Evolutionary conservation across 768 basidiomycete genomes (phyloP), one percentile per base, ranked within the genome.

Genomic region (Lactarius sanguifluus): DNA sequence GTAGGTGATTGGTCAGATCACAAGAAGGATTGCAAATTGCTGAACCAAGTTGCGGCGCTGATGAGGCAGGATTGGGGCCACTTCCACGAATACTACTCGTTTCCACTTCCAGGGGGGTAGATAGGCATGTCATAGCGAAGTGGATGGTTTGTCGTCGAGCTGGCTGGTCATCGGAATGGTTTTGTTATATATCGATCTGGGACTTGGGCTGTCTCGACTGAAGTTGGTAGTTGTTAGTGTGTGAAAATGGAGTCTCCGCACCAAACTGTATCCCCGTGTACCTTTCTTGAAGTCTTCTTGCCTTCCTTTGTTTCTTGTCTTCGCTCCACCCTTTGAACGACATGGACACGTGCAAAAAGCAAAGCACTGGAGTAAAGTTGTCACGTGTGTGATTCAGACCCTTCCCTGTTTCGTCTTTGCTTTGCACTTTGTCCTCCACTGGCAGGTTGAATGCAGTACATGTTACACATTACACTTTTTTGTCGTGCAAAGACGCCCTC

Each of bases 21-120:
- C 47, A 50, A 50, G 47, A 50, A 50, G 47, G 47, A 50, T 3
- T 50, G 47, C 47, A 50, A 50, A 50, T 50, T 50, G 47, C 47
- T 50, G 9, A 23, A 23, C 23, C 47, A 50, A 50, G 23, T 50
- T n/a, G 47, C 47, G 12, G n/a, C 47, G 12, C n/a, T 50, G 23
- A 50, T 50, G 47, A 50, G 47, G 47, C 47, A 23, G 23, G 47
- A 50, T 50, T 50, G 47, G 47, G n/a, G 2, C 5, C 23, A 50
- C 47, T 50, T 50, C n/a, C 10, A 23, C 47, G 5, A 50, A 12
- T n/a, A 50, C 23, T 50, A 50, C 47, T 12, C 47, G 4, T 23
- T 50, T 23, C 47, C 47, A 23, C 47, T 50, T 50, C 47, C 47
- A 23, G 23, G 5, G 4, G 47, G 23, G 23, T 50, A 23, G 47